Percentiles rank a stretch among this genome's conserved stretches.
Evolutionary conservation across 2,329 filamentous ascomycete species (phyloP).

Genomic region (Aspergillus ustus): DNA sequence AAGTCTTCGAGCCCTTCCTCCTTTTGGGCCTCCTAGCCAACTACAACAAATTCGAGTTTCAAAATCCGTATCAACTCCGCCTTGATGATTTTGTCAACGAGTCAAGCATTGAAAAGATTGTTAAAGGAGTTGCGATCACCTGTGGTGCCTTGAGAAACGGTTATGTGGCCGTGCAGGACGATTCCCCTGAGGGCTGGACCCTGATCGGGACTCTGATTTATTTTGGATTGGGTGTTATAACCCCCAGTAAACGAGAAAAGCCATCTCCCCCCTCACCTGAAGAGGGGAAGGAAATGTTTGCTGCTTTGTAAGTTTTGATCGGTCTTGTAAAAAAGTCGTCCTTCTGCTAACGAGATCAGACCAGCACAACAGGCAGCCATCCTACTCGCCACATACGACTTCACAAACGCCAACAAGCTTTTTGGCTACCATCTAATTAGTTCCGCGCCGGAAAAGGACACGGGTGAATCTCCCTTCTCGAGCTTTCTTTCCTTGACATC

Average conservation of each 20-base stretch:
- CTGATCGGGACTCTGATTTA: slow-evolving; percentile 79
- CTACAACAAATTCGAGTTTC: slow-evolving; percentile 99
- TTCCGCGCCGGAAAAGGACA: slow-evolving; percentile 62
- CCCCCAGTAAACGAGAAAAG: slow-evolving; percentile 68
- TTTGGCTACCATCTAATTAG: slow-evolving; percentile 86
- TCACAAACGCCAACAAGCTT: slow-evolving; percentile 90
- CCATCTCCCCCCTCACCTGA: slow-evolving; percentile 70
- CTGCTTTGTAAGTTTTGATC: slow-evolving; percentile 62
- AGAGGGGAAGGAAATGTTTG: slow-evolving; percentile 80
- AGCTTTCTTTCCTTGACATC: slow-evolving; percentile 86
- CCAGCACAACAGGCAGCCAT: slow-evolving; percentile 79
- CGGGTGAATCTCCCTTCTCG: slow-evolving; percentile 74
- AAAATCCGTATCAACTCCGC: slow-evolving; percentile 91
- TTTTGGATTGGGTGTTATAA: slow-evolving; percentile 79
- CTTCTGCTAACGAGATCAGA: slow-evolving; percentile 52
- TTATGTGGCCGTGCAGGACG: slow-evolving; percentile 87
- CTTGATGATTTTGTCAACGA: slow-evolving; percentile 97
- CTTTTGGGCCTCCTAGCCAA: slow-evolving; percentile 88
- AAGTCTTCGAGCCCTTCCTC: slow-evolving; percentile 75
- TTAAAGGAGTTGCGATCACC: slow-evolving; percentile 73
- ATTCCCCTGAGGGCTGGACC: slow-evolving; percentile 87
- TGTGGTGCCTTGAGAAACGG: slow-evolving; percentile 71
- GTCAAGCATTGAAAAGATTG: slow-evolving; percentile 78
- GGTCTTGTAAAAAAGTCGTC: slow-evolving; percentile 19
- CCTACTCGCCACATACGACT: slow-evolving; percentile 87